These are phyloP conservation scores for Exophiala spinifera DNA, from an alignment of 2,329 filamentous ascomycete genomes.

Conservation along the genomic window DNA sequence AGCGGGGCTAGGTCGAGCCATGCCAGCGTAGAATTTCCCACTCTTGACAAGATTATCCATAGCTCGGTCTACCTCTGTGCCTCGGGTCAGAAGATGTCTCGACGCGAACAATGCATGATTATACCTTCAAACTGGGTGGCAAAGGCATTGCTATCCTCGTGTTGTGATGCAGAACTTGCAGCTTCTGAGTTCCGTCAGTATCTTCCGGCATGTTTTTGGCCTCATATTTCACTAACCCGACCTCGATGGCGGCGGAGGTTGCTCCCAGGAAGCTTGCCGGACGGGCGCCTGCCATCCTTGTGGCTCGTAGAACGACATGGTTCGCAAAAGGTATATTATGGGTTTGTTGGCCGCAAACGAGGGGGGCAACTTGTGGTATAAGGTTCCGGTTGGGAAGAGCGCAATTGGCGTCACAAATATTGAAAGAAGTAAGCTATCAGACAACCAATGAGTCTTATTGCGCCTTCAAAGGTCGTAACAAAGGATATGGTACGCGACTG, in stretches of 20 bases:
- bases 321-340: neutral
- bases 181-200: slow-evolving; percentile 48
- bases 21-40: slow-evolving; percentile 75
- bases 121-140: slow-evolving; percentile 85
- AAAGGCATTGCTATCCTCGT: slow-evolving; percentile 75
- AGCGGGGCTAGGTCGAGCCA: slow-evolving; percentile 73
- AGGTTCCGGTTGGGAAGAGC: slow-evolving; percentile 4
- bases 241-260: slow-evolving; percentile 67
- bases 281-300: slow-evolving; percentile 60
- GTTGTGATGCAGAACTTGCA: slow-evolving; percentile 69
- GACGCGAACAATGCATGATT: neutral
- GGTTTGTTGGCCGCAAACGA: neutral
- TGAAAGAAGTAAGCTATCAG: neutral
- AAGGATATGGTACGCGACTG: slow-evolving; percentile 17
- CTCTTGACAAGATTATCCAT: slow-evolving; percentile 96
- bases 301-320: slow-evolving; percentile 69
- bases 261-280: slow-evolving; percentile 69
- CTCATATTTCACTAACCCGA: slow-evolving; percentile 55
- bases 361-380: neutral
- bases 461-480: slow-evolving; percentile 2
- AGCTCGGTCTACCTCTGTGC: slow-evolving; percentile 86
- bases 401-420: neutral
- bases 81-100: slow-evolving; percentile 29
- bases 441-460: slow-evolving; percentile 12
- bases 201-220: neutral